phyloP scores from a whole-genome alignment of 345 rosid genomes.

The Syzygium grande region DNA sequence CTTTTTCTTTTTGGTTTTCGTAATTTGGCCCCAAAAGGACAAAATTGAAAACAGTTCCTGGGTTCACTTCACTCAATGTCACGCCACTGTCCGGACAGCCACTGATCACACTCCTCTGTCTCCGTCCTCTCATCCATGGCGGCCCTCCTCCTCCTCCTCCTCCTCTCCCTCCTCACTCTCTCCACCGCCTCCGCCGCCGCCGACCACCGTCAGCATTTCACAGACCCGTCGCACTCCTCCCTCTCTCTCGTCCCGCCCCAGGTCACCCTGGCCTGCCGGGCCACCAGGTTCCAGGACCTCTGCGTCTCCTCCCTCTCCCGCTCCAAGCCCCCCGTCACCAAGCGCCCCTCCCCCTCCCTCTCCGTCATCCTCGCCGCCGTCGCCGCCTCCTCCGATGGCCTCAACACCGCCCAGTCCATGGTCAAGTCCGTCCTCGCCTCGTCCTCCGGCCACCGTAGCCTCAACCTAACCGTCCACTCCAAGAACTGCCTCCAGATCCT shows the following conservation, averaged over 20 bases:
- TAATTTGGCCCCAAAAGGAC: background rate
- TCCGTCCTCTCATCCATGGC: background rate
- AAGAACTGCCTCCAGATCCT: slow-evolving; percentile 49
- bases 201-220: background rate
- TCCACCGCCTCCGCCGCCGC: background rate
- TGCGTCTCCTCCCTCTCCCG: slow-evolving; percentile 18
- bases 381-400: slow-evolving; percentile 41
- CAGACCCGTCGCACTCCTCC: background rate
- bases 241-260: background rate
- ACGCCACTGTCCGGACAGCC: background rate
- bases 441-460: slow-evolving; percentile 38
- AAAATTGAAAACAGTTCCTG: background rate
- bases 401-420: slow-evolving; percentile 45
- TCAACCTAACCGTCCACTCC: slow-evolving; percentile 56
- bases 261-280: slow-evolving; percentile 25
- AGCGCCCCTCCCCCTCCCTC: slow-evolving; percentile 23
- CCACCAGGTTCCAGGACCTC: slow-evolving; percentile 28
- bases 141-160: slow-evolving; percentile 1
- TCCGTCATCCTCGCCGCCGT: slow-evolving; percentile 66
- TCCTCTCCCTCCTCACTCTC: background rate
- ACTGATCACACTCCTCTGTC: background rate
- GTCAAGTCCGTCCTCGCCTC: slow-evolving; percentile 42
- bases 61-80: background rate
- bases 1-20: background rate
- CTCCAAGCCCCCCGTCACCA: background rate